These are phyloP conservation scores for Papiliotrema fonsecae DNA, from an alignment of 1,284 basidiomycete genomes.

Conservation along the genomic window DNA sequence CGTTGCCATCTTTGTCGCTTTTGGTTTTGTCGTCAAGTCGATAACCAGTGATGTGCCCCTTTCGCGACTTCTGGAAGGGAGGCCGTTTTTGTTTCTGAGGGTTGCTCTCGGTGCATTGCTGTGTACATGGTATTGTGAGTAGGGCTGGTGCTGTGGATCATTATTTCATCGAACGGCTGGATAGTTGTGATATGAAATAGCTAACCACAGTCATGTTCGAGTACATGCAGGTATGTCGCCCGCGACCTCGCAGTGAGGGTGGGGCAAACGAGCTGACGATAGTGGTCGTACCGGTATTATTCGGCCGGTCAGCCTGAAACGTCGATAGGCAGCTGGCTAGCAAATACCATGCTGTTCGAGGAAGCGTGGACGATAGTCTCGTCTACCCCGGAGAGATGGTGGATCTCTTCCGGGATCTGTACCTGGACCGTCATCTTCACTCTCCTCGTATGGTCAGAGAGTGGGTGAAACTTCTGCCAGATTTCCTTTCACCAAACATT, in stretches of 20 bases:
- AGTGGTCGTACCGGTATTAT: slow-evolving; percentile 59
- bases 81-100: slow-evolving; percentile 39
- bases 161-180: no score
- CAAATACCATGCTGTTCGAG: slow-evolving; percentile 60
- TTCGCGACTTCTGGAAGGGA: slow-evolving; percentile 19
- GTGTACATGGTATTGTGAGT: slow-evolving; percentile 63
- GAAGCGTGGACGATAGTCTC: slow-evolving; percentile 58
- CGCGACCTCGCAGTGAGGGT: background rate
- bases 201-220: slow-evolving; percentile 32
- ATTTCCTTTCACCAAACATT: background rate
- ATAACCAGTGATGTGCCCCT: slow-evolving; percentile 22
- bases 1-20: slow-evolving; percentile 49
- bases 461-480: slow-evolving; percentile 42
- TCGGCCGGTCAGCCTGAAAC: slow-evolving; percentile 29
- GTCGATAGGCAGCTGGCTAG: slow-evolving; percentile 57
- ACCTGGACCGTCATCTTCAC: slow-evolving; percentile 64
- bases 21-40: slow-evolving; percentile 46
- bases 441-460: slow-evolving; percentile 57
- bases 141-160: background rate
- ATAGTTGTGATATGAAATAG: background rate
- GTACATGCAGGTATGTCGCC: slow-evolving; percentile 53
- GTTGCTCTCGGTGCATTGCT: slow-evolving; percentile 31
- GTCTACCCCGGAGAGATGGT: slow-evolving; percentile 57
- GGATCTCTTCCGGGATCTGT: slow-evolving; percentile 63
- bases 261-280: background rate